These are phyloP conservation scores for Penicillium turbatum DNA, from an alignment of 495 filamentous ascomycete genomes.

Conservation along the genomic window DNA sequence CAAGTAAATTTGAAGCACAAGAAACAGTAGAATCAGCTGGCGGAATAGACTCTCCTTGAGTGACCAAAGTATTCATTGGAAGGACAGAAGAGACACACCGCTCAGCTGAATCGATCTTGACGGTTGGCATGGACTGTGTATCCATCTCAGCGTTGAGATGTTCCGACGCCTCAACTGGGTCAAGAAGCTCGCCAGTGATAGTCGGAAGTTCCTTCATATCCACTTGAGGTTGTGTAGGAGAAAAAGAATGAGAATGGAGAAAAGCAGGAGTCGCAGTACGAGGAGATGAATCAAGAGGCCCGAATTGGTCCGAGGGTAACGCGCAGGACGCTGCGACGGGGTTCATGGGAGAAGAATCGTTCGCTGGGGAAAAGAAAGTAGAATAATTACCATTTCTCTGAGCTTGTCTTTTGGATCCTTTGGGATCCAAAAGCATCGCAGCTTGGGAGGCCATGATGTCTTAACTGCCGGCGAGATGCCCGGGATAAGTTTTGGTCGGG, in stretches of 20 bases:
- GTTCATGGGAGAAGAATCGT: not conserved
- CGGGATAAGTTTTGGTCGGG: not conserved
- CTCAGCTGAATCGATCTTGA: not conserved
- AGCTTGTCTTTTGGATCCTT: constrained; percentile 32
- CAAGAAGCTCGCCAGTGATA: not conserved
- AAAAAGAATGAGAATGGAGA: not conserved
- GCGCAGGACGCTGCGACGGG: not conserved
- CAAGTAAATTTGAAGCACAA: not conserved
- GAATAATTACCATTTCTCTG: constrained; percentile 33
- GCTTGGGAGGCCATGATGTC: constrained; percentile 40
- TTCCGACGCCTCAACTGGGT: not conserved
- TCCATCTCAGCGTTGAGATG: not conserved
- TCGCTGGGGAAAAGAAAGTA: constrained; percentile 7
- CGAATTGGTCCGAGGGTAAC: not conserved
- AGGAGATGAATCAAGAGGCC: not conserved
- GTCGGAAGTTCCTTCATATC: not conserved
- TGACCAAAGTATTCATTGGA: not conserved
- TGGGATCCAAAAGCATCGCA: constrained; percentile 43
- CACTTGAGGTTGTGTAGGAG: not conserved
- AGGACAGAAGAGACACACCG: not conserved
- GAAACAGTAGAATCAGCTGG: not conserved
- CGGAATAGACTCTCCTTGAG: not conserved
- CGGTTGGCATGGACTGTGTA: not conserved
- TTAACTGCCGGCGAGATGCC: not conserved
- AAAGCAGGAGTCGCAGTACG: not conserved